Evolutionary conservation across 441 rosid genomes (phyloP).

Genomic region (Raphanus hybrid): DNA sequence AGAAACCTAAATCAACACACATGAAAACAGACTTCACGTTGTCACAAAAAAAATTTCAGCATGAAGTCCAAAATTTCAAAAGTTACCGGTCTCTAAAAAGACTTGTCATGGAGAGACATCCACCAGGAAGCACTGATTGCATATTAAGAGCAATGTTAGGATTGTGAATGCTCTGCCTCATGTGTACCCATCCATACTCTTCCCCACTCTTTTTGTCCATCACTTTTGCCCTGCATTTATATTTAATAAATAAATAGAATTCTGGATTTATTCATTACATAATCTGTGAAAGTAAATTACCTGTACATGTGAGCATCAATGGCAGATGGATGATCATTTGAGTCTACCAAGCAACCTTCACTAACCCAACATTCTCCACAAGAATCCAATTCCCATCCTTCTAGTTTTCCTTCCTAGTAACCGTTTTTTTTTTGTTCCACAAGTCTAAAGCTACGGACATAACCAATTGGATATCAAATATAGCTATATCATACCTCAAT

Average conservation of each 20-base stretch:
- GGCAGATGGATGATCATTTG: constrained; percentile 68
- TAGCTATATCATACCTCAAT: constrained; percentile 55
- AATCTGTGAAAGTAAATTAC: constrained; percentile 37
- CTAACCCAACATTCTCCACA: constrained; percentile 96
- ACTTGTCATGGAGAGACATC: constrained; percentile 62
- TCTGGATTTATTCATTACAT: background rate
- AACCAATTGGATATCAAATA: background rate
- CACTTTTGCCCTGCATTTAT: constrained; percentile 63
- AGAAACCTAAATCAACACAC: constrained; percentile 59
- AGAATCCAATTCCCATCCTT: constrained; percentile 86
- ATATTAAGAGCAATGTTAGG: constrained; percentile 84
- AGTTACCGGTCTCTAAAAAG: constrained; percentile 59
- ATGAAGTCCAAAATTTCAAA: background rate
- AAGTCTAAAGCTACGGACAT: background rate
- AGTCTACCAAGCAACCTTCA: constrained; percentile 91
- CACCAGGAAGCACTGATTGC: constrained; percentile 75
- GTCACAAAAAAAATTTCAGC: background rate
- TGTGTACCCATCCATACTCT: constrained; percentile 79
- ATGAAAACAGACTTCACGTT: background rate
- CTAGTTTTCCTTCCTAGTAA: constrained; percentile 66
- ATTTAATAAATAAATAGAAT: background rate
- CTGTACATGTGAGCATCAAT: constrained; percentile 95
- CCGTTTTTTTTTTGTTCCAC: background rate
- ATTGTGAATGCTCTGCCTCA: constrained; percentile 93
- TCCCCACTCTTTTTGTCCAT: constrained; percentile 59